Evolutionary conservation across 2,329 filamentous ascomycete species (phyloP).

Genomic region (Aureobasidium leucospermi): DNA sequence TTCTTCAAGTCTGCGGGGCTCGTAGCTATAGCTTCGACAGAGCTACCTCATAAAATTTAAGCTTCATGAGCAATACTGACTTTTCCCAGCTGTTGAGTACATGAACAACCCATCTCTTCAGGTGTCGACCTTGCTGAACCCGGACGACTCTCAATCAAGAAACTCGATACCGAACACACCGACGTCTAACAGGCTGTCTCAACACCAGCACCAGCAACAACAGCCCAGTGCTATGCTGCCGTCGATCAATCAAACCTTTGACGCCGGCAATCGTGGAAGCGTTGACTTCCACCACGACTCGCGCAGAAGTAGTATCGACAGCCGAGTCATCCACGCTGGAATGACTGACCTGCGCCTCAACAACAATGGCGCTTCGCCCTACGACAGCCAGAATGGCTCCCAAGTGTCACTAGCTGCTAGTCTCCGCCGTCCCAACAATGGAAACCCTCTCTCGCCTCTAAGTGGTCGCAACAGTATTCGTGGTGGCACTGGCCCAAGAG

Average conservation of each 20-base stretch:
- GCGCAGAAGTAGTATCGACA: constrained; percentile 71
- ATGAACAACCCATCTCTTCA: constrained; percentile 36
- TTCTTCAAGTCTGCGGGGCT: not conserved
- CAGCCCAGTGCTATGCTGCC: constrained; percentile 36
- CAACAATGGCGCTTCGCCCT: constrained; percentile 53
- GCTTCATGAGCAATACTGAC: not conserved
- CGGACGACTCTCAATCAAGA: constrained; percentile 42
- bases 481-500: constrained; percentile 45
- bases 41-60: not conserved
- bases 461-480: constrained; percentile 27
- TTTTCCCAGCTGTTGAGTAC: not conserved
- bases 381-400: constrained; percentile 69
- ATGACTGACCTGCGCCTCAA: constrained; percentile 61
- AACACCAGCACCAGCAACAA: constrained; percentile 3
- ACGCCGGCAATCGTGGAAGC: constrained; percentile 22
- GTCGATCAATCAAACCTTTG: constrained; percentile 49
- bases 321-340: constrained; percentile 60
- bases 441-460: constrained; percentile 39
- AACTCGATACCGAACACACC: constrained; percentile 36
- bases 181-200: constrained; percentile 30
- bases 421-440: constrained; percentile 47
- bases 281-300: constrained; percentile 47
- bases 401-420: constrained; percentile 67
- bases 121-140: constrained; percentile 43
- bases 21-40: not conserved